These are phyloP conservation scores for Emmonsiellopsis sp. DNA, from an alignment of 2,329 filamentous ascomycete species.

Conservation along the genomic window DNA sequence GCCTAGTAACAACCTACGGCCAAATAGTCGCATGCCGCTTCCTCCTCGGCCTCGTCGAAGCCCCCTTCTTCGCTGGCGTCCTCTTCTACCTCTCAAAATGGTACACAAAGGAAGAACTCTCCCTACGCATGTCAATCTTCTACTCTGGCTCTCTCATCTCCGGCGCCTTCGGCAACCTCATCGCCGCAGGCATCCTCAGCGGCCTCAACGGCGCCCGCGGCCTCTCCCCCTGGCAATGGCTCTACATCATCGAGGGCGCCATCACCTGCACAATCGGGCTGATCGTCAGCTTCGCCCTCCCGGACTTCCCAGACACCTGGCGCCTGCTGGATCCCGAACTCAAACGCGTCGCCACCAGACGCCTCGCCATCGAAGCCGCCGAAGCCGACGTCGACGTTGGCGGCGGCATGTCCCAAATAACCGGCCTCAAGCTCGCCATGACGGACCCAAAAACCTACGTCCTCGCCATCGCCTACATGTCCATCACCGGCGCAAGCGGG, in stretches of 20 bases:
- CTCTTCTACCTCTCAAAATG: constrained; percentile 42
- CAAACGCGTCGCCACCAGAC: constrained; percentile 37
- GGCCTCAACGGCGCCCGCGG: constrained; percentile 28
- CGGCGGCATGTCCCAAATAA: constrained; percentile 37
- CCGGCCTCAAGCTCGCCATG: constrained; percentile 43
- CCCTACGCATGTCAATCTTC: constrained; percentile 42
- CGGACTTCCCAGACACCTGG: constrained; percentile 39
- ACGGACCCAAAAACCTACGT: constrained; percentile 42
- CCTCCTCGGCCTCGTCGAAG: constrained; percentile 38
- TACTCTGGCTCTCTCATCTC: constrained; percentile 43
- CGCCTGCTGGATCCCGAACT: constrained; percentile 33
- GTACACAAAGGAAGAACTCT: constrained; percentile 46
- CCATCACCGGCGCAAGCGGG: constrained; percentile 40
- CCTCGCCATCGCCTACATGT: constrained; percentile 36
- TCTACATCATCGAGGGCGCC: constrained; percentile 31
- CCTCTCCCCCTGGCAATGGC: constrained; percentile 30
- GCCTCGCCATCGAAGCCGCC: constrained; percentile 42
- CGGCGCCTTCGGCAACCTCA: constrained; percentile 45
- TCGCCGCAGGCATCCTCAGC: constrained; percentile 42
- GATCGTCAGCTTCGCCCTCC: constrained; percentile 23
- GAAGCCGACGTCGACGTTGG: constrained; percentile 41
- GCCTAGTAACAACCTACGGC: constrained; percentile 32
- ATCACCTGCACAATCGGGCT: constrained; percentile 28
- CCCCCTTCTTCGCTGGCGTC: constrained; percentile 38
- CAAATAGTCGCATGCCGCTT: constrained; percentile 37